Conservation (phyloP, 2,329 filamentous ascomycete species). For the Huntiella abstrusa region DNA sequence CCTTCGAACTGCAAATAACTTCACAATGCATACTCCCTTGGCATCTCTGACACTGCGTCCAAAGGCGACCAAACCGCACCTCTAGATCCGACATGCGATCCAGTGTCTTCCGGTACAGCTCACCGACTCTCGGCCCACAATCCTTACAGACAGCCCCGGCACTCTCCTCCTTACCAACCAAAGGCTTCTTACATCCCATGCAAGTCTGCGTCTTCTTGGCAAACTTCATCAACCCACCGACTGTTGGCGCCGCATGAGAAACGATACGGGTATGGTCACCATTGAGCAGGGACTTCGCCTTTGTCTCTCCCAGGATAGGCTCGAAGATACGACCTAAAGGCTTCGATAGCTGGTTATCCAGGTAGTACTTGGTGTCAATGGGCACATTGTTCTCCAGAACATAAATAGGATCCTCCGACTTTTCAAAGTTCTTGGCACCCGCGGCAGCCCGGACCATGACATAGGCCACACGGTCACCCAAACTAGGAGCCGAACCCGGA, state of each 20-base stretch:
- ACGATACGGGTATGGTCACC: constrained; percentile 93
- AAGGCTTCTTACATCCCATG: constrained; percentile 97
- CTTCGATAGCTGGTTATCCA: constrained; percentile 95
- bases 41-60: constrained; percentile 96
- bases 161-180: constrained; percentile 60
- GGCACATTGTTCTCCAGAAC: constrained; percentile 95
- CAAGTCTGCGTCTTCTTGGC: constrained; percentile 95
- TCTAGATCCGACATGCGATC: constrained; percentile 81
- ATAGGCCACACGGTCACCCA: constrained; percentile 93
- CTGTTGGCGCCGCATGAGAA: constrained; percentile 72
- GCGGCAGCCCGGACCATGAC: constrained; percentile 88
- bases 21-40: constrained; percentile 97
- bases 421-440: constrained; percentile 88
- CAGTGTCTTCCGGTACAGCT: constrained; percentile 84
- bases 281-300: constrained; percentile 66
- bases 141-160: constrained; percentile 75
- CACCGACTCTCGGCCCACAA: constrained; percentile 68
- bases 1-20: constrained; percentile 88
- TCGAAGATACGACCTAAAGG: constrained; percentile 92
- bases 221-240: constrained; percentile 96
- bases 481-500: constrained; percentile 73
- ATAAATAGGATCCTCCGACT: constrained; percentile 90
- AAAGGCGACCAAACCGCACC: constrained; percentile 76
- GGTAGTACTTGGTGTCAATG: constrained; percentile 95
- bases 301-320: constrained; percentile 86